These are phyloP conservation scores for Sordariomycetes sp. DNA, from an alignment of 2,329 filamentous ascomycete genomes.

Conservation along the genomic window DNA sequence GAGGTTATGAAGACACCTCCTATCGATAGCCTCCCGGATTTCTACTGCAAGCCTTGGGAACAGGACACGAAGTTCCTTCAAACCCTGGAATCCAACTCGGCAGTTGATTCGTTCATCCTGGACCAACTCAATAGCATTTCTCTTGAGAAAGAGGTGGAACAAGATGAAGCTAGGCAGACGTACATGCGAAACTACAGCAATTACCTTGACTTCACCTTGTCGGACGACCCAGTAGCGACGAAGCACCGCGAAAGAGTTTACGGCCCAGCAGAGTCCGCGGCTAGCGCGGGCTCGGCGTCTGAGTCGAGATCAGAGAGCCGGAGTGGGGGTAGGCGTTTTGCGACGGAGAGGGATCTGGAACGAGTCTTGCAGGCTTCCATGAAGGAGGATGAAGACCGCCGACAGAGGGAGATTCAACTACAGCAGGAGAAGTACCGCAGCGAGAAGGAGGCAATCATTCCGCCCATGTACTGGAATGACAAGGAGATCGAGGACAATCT, in stretches of 20 bases:
- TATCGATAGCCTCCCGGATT: slow-evolving; percentile 37
- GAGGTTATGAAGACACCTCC: slow-evolving; percentile 41
- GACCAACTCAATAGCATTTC: slow-evolving; percentile 28
- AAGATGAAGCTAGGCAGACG: slow-evolving; percentile 21
- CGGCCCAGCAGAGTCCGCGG: slow-evolving; percentile 13
- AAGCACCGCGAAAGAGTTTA: slow-evolving; percentile 36
- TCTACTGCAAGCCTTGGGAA: slow-evolving; percentile 30
- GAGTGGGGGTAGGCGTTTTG: slow-evolving; percentile 41
- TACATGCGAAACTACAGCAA: slow-evolving; percentile 34
- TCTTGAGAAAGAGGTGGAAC: slow-evolving; percentile 19
- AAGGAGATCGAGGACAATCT: slow-evolving; percentile 43
- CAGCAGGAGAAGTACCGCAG: slow-evolving; percentile 59
- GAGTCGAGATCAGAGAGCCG: slow-evolving; percentile 46
- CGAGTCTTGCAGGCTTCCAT: slow-evolving; percentile 59
- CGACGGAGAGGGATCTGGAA: slow-evolving; percentile 61
- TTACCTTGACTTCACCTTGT: slow-evolving; percentile 43
- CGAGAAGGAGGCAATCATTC: slow-evolving; percentile 65
- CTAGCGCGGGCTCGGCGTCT: slow-evolving; percentile 23
- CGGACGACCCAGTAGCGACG: slow-evolving; percentile 37
- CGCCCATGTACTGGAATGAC: slow-evolving; percentile 52
- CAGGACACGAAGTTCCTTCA: slow-evolving; percentile 30
- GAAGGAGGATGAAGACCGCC: slow-evolving; percentile 55
- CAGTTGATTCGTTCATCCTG: slow-evolving; percentile 30
- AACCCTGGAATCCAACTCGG: slow-evolving; percentile 20
- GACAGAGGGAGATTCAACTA: slow-evolving; percentile 50